A percentile compares a stretch with the other conserved stretches of the same genome.
These are phyloP conservation scores for Epicoccum nigrum DNA, from an alignment of 2,329 filamentous ascomycete species.

Conservation along the genomic window DNA sequence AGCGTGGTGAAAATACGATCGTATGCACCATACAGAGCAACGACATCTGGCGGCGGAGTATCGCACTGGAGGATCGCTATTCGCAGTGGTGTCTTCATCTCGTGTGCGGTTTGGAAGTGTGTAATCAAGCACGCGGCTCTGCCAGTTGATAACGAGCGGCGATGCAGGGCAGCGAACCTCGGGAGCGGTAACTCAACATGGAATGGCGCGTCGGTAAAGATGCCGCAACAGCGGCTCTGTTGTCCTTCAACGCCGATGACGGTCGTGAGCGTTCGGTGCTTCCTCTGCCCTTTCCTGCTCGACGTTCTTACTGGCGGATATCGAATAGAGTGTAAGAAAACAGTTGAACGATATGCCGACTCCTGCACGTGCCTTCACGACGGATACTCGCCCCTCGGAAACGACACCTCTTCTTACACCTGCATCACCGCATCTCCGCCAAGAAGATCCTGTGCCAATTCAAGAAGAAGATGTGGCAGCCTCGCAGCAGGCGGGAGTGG, in stretches of 20 bases:
- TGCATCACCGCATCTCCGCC: constrained; percentile 19
- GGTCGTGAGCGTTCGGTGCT: neutral
- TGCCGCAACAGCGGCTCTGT: neutral
- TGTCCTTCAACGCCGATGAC: constrained; percentile 9
- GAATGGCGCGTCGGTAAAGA: constrained; percentile 5
- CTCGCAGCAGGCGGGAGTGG: constrained; percentile 31
- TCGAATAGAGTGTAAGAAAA: neutral
- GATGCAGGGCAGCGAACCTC: constrained; percentile 7
- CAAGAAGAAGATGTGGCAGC: constrained; percentile 28
- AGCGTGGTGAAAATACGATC: constrained; percentile 64
- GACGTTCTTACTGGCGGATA: neutral
- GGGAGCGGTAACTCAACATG: constrained; percentile 9
- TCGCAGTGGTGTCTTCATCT: constrained; percentile 60
- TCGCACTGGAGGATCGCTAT: constrained; percentile 91
- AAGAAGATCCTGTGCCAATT: constrained; percentile 27
- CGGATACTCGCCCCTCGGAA: constrained; percentile 28
- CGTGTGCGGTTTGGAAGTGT: neutral
- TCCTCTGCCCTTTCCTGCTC: neutral
- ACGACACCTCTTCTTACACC: constrained; percentile 44
- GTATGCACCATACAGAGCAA: constrained; percentile 73
- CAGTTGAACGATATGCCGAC: constrained; percentile 5
- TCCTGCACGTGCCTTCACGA: constrained; percentile 1
- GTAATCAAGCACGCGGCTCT: constrained; percentile 3
- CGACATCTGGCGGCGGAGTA: constrained; percentile 69
- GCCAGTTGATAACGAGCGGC: constrained; percentile 1